Conservation (phyloP, 352 stramenopile genomes). For the Phytophthora uliginosa region DNA sequence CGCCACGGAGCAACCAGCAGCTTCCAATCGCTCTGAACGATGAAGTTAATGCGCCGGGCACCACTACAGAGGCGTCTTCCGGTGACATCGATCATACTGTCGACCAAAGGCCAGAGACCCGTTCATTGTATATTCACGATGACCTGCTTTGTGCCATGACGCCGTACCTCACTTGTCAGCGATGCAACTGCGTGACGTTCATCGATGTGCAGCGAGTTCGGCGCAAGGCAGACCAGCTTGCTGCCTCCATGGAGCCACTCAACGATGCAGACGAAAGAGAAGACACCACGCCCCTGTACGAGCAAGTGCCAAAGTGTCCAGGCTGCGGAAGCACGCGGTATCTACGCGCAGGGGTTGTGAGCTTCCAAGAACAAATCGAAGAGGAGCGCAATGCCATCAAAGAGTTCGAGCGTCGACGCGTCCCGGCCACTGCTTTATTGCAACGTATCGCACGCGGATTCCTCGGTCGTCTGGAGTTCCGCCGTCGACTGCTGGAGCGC, state of each 20-base stretch:
- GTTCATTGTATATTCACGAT: slow-evolving; percentile 7
- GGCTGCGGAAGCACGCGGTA: slow-evolving; percentile 80
- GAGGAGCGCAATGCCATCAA: slow-evolving; percentile 69
- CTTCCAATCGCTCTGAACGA: neutral
- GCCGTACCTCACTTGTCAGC: slow-evolving; percentile 80
- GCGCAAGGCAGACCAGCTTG: slow-evolving; percentile 28
- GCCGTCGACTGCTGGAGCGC: slow-evolving; percentile 48
- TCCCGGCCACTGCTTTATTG: slow-evolving; percentile 61
- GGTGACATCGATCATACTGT: neutral
- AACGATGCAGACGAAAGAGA: slow-evolving; percentile 13
- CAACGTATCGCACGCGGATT: slow-evolving; percentile 75
- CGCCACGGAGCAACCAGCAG: slow-evolving; percentile 1
- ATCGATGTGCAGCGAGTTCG: slow-evolving; percentile 71
- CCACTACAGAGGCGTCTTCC: neutral
- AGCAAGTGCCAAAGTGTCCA: slow-evolving; percentile 69
- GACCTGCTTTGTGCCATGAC: slow-evolving; percentile 49
- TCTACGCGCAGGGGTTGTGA: slow-evolving; percentile 73
- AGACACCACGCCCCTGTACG: slow-evolving; percentile 42
- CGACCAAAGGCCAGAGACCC: slow-evolving; percentile 2
- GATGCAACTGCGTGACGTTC: slow-evolving; percentile 85
- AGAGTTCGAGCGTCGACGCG: slow-evolving; percentile 68
- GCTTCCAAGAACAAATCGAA: slow-evolving; percentile 83
- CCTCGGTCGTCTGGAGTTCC: slow-evolving; percentile 68
- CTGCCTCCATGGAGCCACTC: slow-evolving; percentile 2
- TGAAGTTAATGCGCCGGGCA: neutral